Percentiles rank a stretch among this genome's conserved stretches.
These are phyloP conservation scores for Boletus reticulatus DNA, from an alignment of 768 basidiomycete species.

Conservation along the genomic window DNA sequence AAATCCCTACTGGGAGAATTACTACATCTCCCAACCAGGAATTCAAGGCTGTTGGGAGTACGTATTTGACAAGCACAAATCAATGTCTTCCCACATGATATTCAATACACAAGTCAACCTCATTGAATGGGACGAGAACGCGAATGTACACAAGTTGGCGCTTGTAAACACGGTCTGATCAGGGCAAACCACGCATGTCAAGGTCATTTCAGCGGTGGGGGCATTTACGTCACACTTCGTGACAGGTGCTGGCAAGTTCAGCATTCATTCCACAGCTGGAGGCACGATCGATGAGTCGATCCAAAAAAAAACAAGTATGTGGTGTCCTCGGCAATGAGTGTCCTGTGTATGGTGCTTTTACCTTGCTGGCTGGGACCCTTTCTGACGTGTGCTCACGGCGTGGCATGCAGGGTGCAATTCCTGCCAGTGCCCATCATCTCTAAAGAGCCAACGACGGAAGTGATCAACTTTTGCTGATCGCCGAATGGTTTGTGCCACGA, in stretches of 20 bases:
- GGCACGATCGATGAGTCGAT: constrained; percentile 42
- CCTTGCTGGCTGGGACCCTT: constrained; percentile 6
- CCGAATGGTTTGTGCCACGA: constrained; percentile 47
- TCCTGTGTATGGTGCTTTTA: constrained; percentile 43
- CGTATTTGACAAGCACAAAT: constrained; percentile 42
- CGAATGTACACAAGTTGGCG: constrained; percentile 41
- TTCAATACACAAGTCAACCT: constrained; percentile 33
- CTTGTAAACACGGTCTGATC: constrained; percentile 30
- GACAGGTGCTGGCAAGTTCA: constrained; percentile 32
- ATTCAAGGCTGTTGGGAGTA: constrained; percentile 35
- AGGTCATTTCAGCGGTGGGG: neutral
- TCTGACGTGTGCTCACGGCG: constrained; percentile 1
- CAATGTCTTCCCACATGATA: constrained; percentile 34
- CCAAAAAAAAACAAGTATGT: constrained; percentile 50
- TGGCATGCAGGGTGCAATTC: constrained; percentile 51
- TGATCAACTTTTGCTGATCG: constrained; percentile 59
- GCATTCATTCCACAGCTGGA: constrained; percentile 59
- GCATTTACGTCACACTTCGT: constrained; percentile 1
- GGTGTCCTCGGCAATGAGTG: constrained; percentile 66
- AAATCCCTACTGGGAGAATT: neutral
- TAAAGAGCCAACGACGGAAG: constrained; percentile 44
- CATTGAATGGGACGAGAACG: constrained; percentile 45
- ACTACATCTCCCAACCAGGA: constrained; percentile 2
- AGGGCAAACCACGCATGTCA: constrained; percentile 27
- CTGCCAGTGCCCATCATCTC: constrained; percentile 46